A percentile compares a stretch with the other conserved stretches of the same genome.
These are phyloP conservation scores for Plasmodium knowlesi DNA, from an alignment of 169 alveolate genomes.

Conservation along the genomic window DNA sequence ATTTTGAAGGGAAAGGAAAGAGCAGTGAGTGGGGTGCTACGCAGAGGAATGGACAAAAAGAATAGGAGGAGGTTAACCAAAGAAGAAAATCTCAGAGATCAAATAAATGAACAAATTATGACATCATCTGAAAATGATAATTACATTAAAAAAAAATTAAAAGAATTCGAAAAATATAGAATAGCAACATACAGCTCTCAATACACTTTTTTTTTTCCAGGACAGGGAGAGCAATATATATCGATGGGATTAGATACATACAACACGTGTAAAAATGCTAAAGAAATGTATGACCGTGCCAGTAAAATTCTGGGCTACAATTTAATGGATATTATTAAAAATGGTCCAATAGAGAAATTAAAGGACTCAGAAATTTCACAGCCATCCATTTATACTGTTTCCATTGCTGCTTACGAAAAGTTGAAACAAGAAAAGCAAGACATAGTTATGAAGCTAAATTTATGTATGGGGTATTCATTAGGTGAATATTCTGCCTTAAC, in stretches of 20 bases:
- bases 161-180: constrained; percentile 69
- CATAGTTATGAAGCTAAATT: constrained; percentile 24
- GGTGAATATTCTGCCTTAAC: constrained; percentile 82
- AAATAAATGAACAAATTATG: constrained; percentile 20
- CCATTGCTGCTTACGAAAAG: constrained; percentile 79
- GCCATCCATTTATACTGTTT: constrained; percentile 80
- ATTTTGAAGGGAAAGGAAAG: constrained; percentile 6
- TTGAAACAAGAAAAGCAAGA: constrained; percentile 71
- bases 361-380: constrained; percentile 77
- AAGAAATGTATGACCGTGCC: constrained; percentile 75
- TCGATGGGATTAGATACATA: constrained; percentile 78
- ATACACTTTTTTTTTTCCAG: constrained; percentile 80
- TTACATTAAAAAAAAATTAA: constrained; percentile 40
- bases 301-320: constrained; percentile 76
- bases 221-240: constrained; percentile 81
- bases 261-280: constrained; percentile 50
- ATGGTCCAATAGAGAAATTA: constrained; percentile 79
- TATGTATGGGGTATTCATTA: constrained; percentile 79
- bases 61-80: background rate
- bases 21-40: background rate
- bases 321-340: constrained; percentile 74
- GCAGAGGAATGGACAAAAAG: background rate
- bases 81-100: background rate
- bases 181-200: constrained; percentile 47
- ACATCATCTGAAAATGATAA: constrained; percentile 60